Conservation (phyloP, 805 yeast genomes). For the Metschnikowia koreensis region DNA sequence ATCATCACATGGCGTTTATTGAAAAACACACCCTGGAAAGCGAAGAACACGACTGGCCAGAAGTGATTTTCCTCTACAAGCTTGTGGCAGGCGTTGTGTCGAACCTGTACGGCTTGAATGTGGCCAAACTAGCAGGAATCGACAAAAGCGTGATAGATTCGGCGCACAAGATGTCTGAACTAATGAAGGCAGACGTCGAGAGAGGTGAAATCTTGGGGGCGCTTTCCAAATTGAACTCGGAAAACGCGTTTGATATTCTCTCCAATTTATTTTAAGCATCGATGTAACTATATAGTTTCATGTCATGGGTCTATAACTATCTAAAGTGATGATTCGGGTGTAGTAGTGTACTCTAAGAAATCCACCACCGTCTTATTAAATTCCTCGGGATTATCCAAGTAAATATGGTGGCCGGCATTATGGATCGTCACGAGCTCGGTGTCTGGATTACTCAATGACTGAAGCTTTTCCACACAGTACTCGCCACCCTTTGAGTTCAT, state of each 20-base stretch:
- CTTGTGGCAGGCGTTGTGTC: constrained; percentile 39
- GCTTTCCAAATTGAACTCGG: constrained; percentile 1
- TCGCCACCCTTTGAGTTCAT: constrained; percentile 41
- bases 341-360: constrained; percentile 22
- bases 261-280: not conserved
- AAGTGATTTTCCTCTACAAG: constrained; percentile 39
- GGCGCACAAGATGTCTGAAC: constrained; percentile 43
- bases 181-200: constrained; percentile 29
- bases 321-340: not conserved
- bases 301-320: not conserved
- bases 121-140: constrained; percentile 72
- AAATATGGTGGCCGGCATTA: constrained; percentile 44
- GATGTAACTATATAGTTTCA: not conserved
- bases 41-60: constrained; percentile 29
- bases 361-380: constrained; percentile 27
- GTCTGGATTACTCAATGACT: constrained; percentile 12
- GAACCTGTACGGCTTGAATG: constrained; percentile 80
- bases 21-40: constrained; percentile 31
- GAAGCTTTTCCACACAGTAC: constrained; percentile 28
- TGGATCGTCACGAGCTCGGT: constrained; percentile 24
- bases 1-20: constrained; percentile 71
- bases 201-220: constrained; percentile 1
- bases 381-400: constrained; percentile 37
- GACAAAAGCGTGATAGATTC: constrained; percentile 43
- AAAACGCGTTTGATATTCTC: constrained; percentile 3